These are phyloP conservation scores for Globisporangium cederbergense DNA, from an alignment of 352 stramenopile genomes.

Conservation along the genomic window DNA sequence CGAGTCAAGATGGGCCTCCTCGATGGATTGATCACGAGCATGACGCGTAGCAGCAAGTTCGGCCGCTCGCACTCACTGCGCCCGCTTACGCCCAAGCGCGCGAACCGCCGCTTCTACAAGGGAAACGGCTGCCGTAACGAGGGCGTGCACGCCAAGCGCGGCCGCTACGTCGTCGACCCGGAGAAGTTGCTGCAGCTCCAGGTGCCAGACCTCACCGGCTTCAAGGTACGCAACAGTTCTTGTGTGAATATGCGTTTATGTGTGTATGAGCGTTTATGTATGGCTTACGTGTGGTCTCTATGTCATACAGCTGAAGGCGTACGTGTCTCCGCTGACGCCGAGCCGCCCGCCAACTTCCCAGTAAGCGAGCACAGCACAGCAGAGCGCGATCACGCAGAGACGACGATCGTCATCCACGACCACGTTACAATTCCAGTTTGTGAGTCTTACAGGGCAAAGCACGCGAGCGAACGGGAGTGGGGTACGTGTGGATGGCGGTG, in stretches of 20 bases:
- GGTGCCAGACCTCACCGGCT: constrained; percentile 92
- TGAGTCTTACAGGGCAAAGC: background rate
- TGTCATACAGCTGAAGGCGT: constrained; percentile 68
- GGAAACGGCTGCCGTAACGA: constrained; percentile 93
- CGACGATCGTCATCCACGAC: background rate
- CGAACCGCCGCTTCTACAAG: constrained; percentile 95
- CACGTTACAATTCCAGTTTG: background rate
- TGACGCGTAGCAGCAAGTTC: constrained; percentile 84
- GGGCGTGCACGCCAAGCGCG: constrained; percentile 88
- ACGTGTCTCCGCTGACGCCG: constrained; percentile 76
- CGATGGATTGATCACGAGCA: constrained; percentile 67
- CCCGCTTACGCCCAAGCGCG: constrained; percentile 91
- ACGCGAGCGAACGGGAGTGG: background rate
- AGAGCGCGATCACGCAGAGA: background rate
- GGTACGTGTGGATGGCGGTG: background rate
- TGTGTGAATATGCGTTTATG: background rate
- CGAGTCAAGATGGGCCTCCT: constrained; percentile 60
- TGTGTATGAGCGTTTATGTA: background rate
- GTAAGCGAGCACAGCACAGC: constrained; percentile 4
- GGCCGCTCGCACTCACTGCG: constrained; percentile 77
- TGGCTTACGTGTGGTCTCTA: background rate
- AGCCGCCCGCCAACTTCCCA: constrained; percentile 32
- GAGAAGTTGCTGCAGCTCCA: constrained; percentile 91
- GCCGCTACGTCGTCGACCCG: constrained; percentile 90
- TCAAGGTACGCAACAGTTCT: constrained; percentile 56